phyloP scores from a whole-genome alignment of 2,329 filamentous ascomycete genomes.

The Alternaria infectoria region DNA sequence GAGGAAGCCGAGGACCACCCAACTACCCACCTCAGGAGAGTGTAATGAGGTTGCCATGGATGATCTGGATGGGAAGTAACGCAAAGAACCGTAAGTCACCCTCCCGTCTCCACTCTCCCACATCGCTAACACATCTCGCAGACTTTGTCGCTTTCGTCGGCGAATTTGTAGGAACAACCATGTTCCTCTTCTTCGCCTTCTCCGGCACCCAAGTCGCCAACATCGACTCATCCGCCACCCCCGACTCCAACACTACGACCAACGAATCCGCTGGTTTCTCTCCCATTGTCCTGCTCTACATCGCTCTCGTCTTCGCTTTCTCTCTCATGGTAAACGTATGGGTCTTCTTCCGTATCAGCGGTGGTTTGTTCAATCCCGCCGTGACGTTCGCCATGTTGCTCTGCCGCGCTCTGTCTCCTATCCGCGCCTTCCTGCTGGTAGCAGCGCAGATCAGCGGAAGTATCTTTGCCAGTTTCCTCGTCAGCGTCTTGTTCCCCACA shows the following conservation, averaged over 20 bases:
- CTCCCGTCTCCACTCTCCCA: not conserved
- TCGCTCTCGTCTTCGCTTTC: slow-evolving; percentile 46
- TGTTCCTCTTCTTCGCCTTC: slow-evolving; percentile 56
- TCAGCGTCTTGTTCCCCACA: slow-evolving; percentile 55
- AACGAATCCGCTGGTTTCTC: slow-evolving; percentile 54
- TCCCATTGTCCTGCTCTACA: slow-evolving; percentile 50
- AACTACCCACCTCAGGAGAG: slow-evolving; percentile 44
- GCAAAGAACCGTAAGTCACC: slow-evolving; percentile 43
- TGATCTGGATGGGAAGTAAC: slow-evolving; percentile 46
- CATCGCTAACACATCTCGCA: slow-evolving; percentile 36
- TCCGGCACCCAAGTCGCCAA: slow-evolving; percentile 55
- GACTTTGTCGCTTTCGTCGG: slow-evolving; percentile 55
- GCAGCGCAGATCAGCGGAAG: slow-evolving; percentile 54
- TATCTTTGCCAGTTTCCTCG: slow-evolving; percentile 54
- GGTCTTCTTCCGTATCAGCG: slow-evolving; percentile 49
- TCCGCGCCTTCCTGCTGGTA: slow-evolving; percentile 52
- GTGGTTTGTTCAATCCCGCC: slow-evolving; percentile 39
- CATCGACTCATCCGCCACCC: slow-evolving; percentile 52
- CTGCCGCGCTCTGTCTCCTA: slow-evolving; percentile 50
- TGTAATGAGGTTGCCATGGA: slow-evolving; percentile 42
- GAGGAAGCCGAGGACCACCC: slow-evolving; percentile 27
- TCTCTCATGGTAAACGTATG: slow-evolving; percentile 49
- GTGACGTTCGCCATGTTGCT: slow-evolving; percentile 47
- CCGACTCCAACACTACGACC: slow-evolving; percentile 49
- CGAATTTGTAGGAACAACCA: slow-evolving; percentile 54